Conservation (phyloP, 306 rosid species). For the peach (Prunus persica) region Prunus_persica_NCBIv2 NC_034009.1:43101501-43102000, state of each 20-base stretch:
- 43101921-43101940: conserved; percentile 69
- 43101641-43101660: conserved; percentile 64
- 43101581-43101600: conserved; percentile 48
- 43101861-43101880: conserved; percentile 1
- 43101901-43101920: conserved; percentile 47
- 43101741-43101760: conserved; percentile 70
- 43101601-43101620: conserved; percentile 62
- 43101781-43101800: conserved; percentile 73
- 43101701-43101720: conserved; percentile 88
- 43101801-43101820: conserved; percentile 34
- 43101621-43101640: conserved; percentile 76
- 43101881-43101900: not conserved
- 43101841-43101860: not conserved
- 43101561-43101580: conserved; percentile 57
- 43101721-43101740: conserved; percentile 88
- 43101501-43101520: conserved; percentile 99
- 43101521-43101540: conserved; percentile 71
- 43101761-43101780: conserved; percentile 59
- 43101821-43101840: conserved; percentile 19
- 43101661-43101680: conserved; percentile 49
- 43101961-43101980: conserved; percentile 64
- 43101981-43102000: conserved; percentile 83
- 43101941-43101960: conserved; percentile 77
- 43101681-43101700: conserved; percentile 85
- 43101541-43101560: conserved; percentile 37